Evolutionary conservation across 768 basidiomycete species (phyloP), one percentile per base, ranked within the genome.

Genomic region (Panellus pusillus): DNA sequence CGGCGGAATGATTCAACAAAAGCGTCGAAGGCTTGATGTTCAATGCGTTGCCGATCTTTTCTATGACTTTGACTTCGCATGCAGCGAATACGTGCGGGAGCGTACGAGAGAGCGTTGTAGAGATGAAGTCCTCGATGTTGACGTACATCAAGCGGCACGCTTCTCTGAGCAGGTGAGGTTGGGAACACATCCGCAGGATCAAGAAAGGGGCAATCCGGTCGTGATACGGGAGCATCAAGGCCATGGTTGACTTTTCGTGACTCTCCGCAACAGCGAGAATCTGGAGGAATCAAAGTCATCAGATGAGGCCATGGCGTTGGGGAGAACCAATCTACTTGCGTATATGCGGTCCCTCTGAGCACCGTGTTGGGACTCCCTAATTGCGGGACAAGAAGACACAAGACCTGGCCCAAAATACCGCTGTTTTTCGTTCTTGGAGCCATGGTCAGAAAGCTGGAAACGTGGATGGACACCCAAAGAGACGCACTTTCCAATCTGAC

Each of bases 81-180:
- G 74, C 73, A 8, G 82, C 85, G 65, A 90, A 88, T 32, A 94
- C 67, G 17, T 73, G 71, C 0, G 93, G 93, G 6, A 93, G 77
- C 1, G 84, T 88, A 52, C 81, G 76, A 12, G 77, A 64, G 18
- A 87, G 76, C 1, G 84, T 89, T 24, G 81, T 75, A 2, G 78
- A 71, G 43, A 94, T 73, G 64, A 94, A 91, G 57, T 80, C 80
- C 9, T 68, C 66, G 0, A 79, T 77, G 13, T 77, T 67, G 31
- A 83, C 74, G 9, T 76, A 75, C 62, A 93, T 73, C 58, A 93
- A 79, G n/a, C 79, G 80, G 66, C 90, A 90, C 1, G 78, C 72
- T 62, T 93, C 89, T 4, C 67, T 43, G 8, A 95, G 68, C 12
- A 87, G 68, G 19, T 69, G 70, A 0, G 87, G 88, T 32, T 87